Evolutionary conservation across 2,329 filamentous ascomycete species (phyloP).

Genomic region (Podosphaera xanthii): DNA sequence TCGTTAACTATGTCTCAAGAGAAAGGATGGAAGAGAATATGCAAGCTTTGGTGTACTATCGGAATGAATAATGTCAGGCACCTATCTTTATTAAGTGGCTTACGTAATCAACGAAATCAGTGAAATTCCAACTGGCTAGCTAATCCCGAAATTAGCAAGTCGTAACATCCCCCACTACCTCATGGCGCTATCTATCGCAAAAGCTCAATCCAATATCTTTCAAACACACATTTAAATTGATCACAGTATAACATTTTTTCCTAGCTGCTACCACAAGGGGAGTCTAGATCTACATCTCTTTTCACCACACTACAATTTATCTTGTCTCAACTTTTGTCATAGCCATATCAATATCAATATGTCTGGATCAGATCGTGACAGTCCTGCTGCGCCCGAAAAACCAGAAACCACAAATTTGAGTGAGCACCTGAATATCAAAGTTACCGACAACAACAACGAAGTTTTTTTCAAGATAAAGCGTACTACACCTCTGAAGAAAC

Average conservation of each 20-base stretch:
- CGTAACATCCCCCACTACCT: not conserved
- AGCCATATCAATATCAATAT: conserved; percentile 7
- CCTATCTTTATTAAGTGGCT: too few species aligned
- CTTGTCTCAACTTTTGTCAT: not conserved
- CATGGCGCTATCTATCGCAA: not conserved
- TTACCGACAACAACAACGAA: conserved; percentile 98
- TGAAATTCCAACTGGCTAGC: too few species aligned
- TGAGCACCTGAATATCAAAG: conserved; percentile 97
- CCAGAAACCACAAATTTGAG: conserved; percentile 18
- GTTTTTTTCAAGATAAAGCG: conserved; percentile 99
- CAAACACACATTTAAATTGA: not conserved
- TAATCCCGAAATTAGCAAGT: not conserved
- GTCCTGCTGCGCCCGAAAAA: conserved; percentile 19
- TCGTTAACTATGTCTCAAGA: too few species aligned
- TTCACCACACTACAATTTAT: not conserved
- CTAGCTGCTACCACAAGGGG: not conserved
- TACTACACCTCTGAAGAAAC: conserved; percentile 82
- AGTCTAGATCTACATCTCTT: not conserved
- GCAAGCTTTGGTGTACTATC: too few species aligned
- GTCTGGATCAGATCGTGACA: conserved; percentile 21
- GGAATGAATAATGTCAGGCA: too few species aligned
- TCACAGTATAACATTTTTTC: not conserved
- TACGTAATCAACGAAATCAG: too few species aligned
- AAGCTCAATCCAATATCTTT: not conserved
- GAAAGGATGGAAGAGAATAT: too few species aligned